Evolutionary conservation across 2,329 filamentous ascomycete species (phyloP).

Genomic region (Verticillium nonalfalfae): DNA sequence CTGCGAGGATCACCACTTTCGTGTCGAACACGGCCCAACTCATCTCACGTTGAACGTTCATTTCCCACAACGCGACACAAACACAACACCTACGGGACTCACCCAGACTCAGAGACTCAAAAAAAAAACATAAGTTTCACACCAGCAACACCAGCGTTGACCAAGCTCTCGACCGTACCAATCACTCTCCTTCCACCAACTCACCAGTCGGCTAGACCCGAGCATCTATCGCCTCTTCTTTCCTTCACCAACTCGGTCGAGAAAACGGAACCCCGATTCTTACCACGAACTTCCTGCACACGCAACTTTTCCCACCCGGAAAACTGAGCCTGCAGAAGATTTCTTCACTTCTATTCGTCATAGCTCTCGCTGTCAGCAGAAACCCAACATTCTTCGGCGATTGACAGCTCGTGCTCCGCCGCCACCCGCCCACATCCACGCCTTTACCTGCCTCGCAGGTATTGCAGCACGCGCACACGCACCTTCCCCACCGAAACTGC

Average conservation of each 20-base stretch:
- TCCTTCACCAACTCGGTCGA: background rate
- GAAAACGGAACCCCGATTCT: background rate
- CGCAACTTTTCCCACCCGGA: background rate
- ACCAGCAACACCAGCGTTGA: background rate
- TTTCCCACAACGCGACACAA: constrained; percentile 4
- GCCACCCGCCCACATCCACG: background rate
- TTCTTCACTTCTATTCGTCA: background rate
- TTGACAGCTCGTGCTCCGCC: background rate
- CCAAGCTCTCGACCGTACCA: constrained; percentile 1
- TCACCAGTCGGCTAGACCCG: background rate
- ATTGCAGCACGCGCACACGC: constrained; percentile 7
- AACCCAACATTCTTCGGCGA: constrained; percentile 1
- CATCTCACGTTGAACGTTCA: constrained; percentile 10
- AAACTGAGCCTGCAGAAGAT: background rate
- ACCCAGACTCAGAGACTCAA: background rate
- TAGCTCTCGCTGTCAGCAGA: constrained; percentile 1
- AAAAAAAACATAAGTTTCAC: too few species aligned
- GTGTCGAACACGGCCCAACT: background rate
- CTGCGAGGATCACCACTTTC: background rate
- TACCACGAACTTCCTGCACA: background rate
- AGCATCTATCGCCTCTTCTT: background rate
- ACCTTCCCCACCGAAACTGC: background rate
- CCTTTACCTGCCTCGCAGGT: background rate
- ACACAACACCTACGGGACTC: background rate
- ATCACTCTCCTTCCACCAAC: constrained; percentile 9